These are phyloP conservation scores for Zygotorulaspora sp. DNA, from an alignment of 805 yeast genomes.

Conservation along the genomic window DNA sequence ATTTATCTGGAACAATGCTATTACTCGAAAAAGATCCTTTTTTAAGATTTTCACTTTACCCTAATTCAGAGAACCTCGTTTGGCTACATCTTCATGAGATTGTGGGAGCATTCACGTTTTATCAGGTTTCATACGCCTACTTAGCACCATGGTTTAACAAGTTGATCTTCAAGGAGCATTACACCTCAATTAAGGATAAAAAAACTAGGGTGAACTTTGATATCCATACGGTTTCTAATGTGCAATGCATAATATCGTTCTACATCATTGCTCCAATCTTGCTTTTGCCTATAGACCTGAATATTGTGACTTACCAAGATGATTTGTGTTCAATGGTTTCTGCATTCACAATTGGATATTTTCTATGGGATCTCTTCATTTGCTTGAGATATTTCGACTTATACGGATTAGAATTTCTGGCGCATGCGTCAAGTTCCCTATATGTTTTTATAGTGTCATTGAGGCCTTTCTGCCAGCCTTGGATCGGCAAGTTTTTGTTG, in stretches of 20 bases:
- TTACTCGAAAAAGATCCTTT: conserved; percentile 26
- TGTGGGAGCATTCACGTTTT: conserved; percentile 53
- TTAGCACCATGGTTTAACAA: conserved; percentile 51
- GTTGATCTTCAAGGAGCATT: conserved; percentile 47
- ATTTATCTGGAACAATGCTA: conserved; percentile 8
- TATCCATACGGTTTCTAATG: conserved; percentile 83
- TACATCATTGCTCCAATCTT: conserved; percentile 56
- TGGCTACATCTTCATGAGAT: conserved; percentile 75
- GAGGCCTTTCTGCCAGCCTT: conserved; percentile 72
- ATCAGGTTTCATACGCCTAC: conserved; percentile 46
- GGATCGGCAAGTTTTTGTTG: conserved; percentile 75
- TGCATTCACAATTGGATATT: conserved; percentile 77
- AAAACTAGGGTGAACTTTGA: conserved; percentile 71
- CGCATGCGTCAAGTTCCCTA: conserved; percentile 81
- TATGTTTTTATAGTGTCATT: conserved; percentile 63
- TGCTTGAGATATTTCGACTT: conserved; percentile 58
- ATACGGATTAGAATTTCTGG: conserved; percentile 76
- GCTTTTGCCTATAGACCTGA: conserved; percentile 45
- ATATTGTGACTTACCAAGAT: conserved; percentile 62
- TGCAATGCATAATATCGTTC: conserved; percentile 71
- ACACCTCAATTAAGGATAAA: conserved; percentile 42
- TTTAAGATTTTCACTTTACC: conserved; percentile 27
- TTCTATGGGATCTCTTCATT: conserved; percentile 80
- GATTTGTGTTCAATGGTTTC: conserved; percentile 74
- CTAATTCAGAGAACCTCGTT: conserved; percentile 40